Evolutionary conservation across 2,329 filamentous ascomycete genomes (phyloP), one percentile per base, ranked within the genome.

Genomic region (Beauveria sp.): DNA sequence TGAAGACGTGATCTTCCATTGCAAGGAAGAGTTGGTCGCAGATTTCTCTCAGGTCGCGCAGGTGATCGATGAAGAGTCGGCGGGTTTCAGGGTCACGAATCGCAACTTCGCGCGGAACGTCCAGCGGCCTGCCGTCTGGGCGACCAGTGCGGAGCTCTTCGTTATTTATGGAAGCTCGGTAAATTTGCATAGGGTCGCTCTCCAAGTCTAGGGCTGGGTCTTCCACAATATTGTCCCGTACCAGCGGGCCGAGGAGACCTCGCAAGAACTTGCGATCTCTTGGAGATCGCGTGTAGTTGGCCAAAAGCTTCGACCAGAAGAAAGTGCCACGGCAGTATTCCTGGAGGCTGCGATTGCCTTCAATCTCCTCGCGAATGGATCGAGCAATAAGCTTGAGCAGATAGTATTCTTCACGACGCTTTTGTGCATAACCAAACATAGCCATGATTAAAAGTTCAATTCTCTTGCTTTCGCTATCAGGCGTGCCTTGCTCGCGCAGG

Each of bases 161-260:
- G 68, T 99, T 96, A 77, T 96, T 97, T 76, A 99, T 96, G 16
- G 91, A 88, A 5, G 92, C 94, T 47, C 90, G 86, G 75, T 99
- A 97, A 61, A 99, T 99, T 68, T 97, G 93, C 79, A 97, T 88
- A 0, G 94, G 94, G 70, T 99, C 94, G 71, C 93, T 97, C 75
- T 99, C 94, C 28, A 99, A 80, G 71, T 99, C 93, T 40, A 99
- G 80, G 5, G 88, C 88, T 14, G 92, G 87, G 67, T 97, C 94
- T 59, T 96, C 94, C 59, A 97, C 87, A 68, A 99, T 92, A 70
- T 94, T 93, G 70, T 96, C 90, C 64, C 90, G 89, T 66, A 99
- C 89, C 53, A 99, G 75, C 1, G 90, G 87, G 0, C 92, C 91
- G 4, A 97, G 79, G 2, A 97, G 79, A 66, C 96, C 91, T 63